A percentile compares a stretch with the other conserved stretches of the same genome.
Evolutionary conservation across 306 rosid species (phyloP).

Genomic region (Cicer chorassanicum): DNA sequence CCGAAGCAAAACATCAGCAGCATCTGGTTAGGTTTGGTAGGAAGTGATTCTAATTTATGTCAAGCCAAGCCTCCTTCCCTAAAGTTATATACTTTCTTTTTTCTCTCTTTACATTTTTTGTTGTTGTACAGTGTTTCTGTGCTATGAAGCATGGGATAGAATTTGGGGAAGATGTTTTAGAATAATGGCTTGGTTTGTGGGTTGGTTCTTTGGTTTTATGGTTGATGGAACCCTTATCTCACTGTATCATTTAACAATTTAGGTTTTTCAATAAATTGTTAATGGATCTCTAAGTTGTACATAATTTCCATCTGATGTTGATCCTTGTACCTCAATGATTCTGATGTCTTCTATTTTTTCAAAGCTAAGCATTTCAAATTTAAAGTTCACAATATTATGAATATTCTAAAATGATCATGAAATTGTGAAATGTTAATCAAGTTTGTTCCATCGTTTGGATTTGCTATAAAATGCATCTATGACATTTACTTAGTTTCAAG

Average conservation of each 20-base stretch:
- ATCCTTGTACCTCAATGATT: background rate
- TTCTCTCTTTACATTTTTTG: background rate
- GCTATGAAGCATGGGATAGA: slow-evolving; percentile 34
- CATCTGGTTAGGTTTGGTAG: slow-evolving; percentile 73
- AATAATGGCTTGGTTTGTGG: slow-evolving; percentile 48
- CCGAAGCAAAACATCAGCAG: slow-evolving; percentile 77
- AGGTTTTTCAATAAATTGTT: slow-evolving; percentile 42
- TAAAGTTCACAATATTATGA: too few species aligned
- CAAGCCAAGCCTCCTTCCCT: slow-evolving; percentile 29
- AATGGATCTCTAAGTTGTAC: slow-evolving; percentile 43
- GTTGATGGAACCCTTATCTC: slow-evolving; percentile 38
- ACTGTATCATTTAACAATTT: slow-evolving; percentile 39
- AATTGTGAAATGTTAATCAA: too few species aligned
- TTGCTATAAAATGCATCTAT: too few species aligned
- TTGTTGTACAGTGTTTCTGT: slow-evolving; percentile 45
- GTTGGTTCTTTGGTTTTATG: slow-evolving; percentile 37
- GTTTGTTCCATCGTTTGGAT: too few species aligned
- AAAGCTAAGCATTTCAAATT: slow-evolving; percentile 1
- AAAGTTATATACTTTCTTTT: slow-evolving; percentile 3
- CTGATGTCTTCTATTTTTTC: slow-evolving; percentile 6
- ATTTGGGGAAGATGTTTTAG: slow-evolving; percentile 44
- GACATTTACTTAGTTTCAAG: too few species aligned
- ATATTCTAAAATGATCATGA: too few species aligned
- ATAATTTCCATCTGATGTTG: slow-evolving; percentile 40
- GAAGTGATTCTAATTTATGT: slow-evolving; percentile 46